phyloP scores from a whole-genome alignment of 2,329 filamentous ascomycete genomes.

The Arthrobotrys iridis region DNA sequence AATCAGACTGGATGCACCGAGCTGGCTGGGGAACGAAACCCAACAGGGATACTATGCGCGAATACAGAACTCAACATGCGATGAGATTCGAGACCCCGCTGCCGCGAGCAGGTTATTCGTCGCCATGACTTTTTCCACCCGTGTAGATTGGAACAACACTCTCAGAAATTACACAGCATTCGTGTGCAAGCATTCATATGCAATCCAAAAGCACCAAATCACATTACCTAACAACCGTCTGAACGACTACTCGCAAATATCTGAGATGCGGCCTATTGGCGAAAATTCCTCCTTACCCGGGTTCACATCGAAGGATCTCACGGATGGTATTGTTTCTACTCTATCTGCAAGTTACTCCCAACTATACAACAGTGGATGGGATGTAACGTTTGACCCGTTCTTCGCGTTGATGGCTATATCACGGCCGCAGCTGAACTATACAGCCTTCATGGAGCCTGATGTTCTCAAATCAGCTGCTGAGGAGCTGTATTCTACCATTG shows the following conservation, averaged over 20 bases:
- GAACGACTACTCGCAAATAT: conserved; percentile 36
- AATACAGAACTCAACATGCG: conserved; percentile 43
- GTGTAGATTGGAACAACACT: conserved; percentile 35
- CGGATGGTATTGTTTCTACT: conserved; percentile 16
- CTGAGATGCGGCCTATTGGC: conserved; percentile 8
- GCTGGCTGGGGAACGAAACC: conserved; percentile 28
- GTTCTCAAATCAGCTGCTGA: conserved; percentile 23
- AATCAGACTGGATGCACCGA: conserved; percentile 35
- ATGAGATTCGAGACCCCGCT: conserved; percentile 34
- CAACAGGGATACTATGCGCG: conserved; percentile 41
- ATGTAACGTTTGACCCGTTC: conserved; percentile 30
- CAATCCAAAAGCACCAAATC: conserved; percentile 15
- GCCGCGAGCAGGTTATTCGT: conserved; percentile 24
- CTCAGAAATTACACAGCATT: conserved; percentile 44
- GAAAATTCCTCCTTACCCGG: not conserved
- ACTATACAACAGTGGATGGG: not conserved
- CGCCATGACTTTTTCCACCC: conserved; percentile 43
- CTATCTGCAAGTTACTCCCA: not conserved
- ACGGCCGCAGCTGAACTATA: conserved; percentile 31
- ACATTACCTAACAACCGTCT: conserved; percentile 14
- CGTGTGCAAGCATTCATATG: conserved; percentile 36
- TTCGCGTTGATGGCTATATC: conserved; percentile 19
- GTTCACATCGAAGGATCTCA: conserved; percentile 33
- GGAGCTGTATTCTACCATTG: conserved; percentile 29
- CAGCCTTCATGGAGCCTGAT: conserved; percentile 39